Base-by-base conservation (phyloP, 495 filamentous ascomycete species). In the Aspergillus indologenus region DNA sequence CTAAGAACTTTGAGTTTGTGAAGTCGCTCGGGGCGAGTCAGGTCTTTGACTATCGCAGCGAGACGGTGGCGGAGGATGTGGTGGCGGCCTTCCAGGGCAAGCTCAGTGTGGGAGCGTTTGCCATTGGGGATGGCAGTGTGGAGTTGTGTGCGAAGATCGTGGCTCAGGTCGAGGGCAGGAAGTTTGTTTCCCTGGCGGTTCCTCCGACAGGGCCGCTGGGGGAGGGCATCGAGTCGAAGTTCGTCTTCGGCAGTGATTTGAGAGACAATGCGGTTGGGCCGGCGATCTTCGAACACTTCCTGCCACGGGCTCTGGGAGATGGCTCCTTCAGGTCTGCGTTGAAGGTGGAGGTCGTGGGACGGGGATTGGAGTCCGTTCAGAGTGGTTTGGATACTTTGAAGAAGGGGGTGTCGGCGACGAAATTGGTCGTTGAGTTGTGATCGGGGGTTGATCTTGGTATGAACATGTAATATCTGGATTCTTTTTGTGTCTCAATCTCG, bases 41-140 rank as follows among this genome's bases (percentile, higher is more conserved):
- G 15, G 80, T 77, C 1, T 81, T 86, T 52, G 85, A 90, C 69
- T 87, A 89, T 66, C 72, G 72, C 5, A 71, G 63, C 54, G 29
- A 62, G 11, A 71, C 63, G 1, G 66, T 78, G 0, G 63, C 74
- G 9, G 47, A 67, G 0, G 69, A 70, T 17, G 51, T 75, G 1
- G 31, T 69, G 1, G 43, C n/a, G 11, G 59, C 52, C 2, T 17
- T 65, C 4, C 20, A 53, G 12, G 56, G 43, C 2, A 74, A 74
- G 19, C 66, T 57, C 26, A 21, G 61, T 3, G 69, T 63, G 12
- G 71, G 78, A 1, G 65, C 53, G 2, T 45, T 56, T 12, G 53
- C 53, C 0, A 56, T 61, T 31, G 62, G 57, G 4, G 43, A 49
- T 0, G 43, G 20, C 23, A 47, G 53, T 0, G 43, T 50, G 3